phyloP scores from a whole-genome alignment of 2,329 filamentous ascomycete species.

The Talaromyces piceae region DNA sequence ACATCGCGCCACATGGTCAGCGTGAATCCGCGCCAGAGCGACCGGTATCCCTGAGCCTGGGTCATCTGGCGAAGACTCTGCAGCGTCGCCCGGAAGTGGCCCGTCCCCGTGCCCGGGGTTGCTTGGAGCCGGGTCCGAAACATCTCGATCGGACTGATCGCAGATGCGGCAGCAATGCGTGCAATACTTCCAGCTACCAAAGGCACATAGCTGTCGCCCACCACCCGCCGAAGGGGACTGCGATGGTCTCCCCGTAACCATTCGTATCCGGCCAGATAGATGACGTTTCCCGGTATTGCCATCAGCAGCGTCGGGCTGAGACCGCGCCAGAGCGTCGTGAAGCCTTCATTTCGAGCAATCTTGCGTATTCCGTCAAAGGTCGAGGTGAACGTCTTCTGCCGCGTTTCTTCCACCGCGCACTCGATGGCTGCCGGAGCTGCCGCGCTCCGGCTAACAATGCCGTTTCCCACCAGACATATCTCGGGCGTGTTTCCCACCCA shows the following conservation, averaged over 20 bases:
- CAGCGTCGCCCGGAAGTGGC: constrained; percentile 73
- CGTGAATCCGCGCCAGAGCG: constrained; percentile 83
- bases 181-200: constrained; percentile 73
- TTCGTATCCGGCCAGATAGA: constrained; percentile 98
- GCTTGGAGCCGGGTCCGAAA: constrained; percentile 90
- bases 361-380: constrained; percentile 89
- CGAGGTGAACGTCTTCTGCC: constrained; percentile 76
- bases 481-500: constrained; percentile 83
- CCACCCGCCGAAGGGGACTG: constrained; percentile 61
- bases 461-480: constrained; percentile 61
- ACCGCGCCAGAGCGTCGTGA: constrained; percentile 82
- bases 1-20: constrained; percentile 95
- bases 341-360: constrained; percentile 87
- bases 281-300: constrained; percentile 91
- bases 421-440: constrained; percentile 47
- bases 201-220: constrained; percentile 67
- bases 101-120: constrained; percentile 49
- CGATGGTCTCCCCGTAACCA: constrained; percentile 69
- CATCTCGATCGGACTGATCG: constrained; percentile 86
- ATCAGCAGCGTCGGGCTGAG: constrained; percentile 90
- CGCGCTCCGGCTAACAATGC: constrained; percentile 25
- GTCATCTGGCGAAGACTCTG: constrained; percentile 74
- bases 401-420: constrained; percentile 82
- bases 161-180: constrained; percentile 69
- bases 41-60: constrained; percentile 63